Base-by-base conservation (phyloP, 2,329 filamentous ascomycete species). In the Paracamarosporium sp. region DNA sequence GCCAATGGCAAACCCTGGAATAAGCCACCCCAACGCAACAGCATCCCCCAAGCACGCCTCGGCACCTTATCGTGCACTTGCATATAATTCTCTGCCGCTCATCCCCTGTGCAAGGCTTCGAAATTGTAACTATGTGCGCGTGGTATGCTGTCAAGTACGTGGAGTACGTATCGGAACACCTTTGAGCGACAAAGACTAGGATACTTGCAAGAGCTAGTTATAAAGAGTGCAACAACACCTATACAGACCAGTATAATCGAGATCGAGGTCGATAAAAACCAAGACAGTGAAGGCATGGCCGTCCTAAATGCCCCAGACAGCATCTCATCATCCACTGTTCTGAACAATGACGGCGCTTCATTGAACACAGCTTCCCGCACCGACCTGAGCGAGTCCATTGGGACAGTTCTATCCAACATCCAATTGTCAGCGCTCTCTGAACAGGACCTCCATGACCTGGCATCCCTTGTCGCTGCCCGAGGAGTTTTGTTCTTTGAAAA, bases 401-500 rank as follows among this genome's bases (percentile, higher is more conserved):
- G 65, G 12, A 66, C 62, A 1, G 38, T 66, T 12, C 52, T 68
- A 8, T 56, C 56, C 1, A 60, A 55, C 11, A 50, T 83, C 22
- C 81, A 83, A 62, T 67, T 83, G 40, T 78, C 69, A 64, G 61
- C 73, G 27, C 74, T 82, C 5, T 73, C 73, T 5, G 68, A 76
- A 35, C 60, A 72, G 1, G 76, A 77, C 44, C 78, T 80, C 43
- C 79, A 81, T 59, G 79, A 81, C 57, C 74, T 82, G 2, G 80
- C 79, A 5, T 44, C 60, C 9, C 61, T 70, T 11, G 60, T 68
- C 31, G 56, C 65, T 5, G 60, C 65, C 35, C 62, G 67, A 57
- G 79, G 79, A 44, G 77, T 81, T 24, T 70, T 79, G 25, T 76
- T 79, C 9, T 81, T 82, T 66, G 78, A 78, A n/a, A 70, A 79